These are phyloP conservation scores for Lipomyces orientalis DNA, from an alignment of 805 yeast genomes.

Conservation along the genomic window DNA sequence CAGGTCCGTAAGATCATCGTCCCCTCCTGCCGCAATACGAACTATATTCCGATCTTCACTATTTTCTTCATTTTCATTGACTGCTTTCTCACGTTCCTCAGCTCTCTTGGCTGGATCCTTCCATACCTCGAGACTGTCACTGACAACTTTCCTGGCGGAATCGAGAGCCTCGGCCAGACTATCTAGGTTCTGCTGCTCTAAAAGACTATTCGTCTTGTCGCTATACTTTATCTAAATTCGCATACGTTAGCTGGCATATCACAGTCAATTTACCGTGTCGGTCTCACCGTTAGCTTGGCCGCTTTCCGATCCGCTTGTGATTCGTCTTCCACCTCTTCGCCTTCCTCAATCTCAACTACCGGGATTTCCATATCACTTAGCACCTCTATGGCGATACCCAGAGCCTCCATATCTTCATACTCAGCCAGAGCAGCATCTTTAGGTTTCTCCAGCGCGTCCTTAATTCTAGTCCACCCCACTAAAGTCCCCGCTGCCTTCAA, in stretches of 20 bases:
- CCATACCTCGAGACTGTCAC: slow-evolving; percentile 22
- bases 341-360: slow-evolving; percentile 20
- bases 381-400: slow-evolving; percentile 21
- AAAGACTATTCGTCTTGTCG: slow-evolving; percentile 17
- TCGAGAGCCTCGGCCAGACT: neutral
- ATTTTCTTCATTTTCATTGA: slow-evolving; percentile 2
- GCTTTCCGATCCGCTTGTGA: slow-evolving; percentile 19
- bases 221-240: slow-evolving; percentile 8
- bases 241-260: neutral
- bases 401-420: slow-evolving; percentile 22
- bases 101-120: slow-evolving; percentile 22
- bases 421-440: slow-evolving; percentile 34
- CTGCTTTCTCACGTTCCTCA: slow-evolving; percentile 10
- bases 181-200: slow-evolving; percentile 2
- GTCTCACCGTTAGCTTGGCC: slow-evolving; percentile 7
- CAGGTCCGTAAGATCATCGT: slow-evolving; percentile 37
- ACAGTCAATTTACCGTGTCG: neutral
- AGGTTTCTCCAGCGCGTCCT: slow-evolving; percentile 26
- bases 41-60: slow-evolving; percentile 1
- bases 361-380: slow-evolving; percentile 26
- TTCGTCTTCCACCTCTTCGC: slow-evolving; percentile 31
- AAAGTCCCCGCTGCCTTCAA: slow-evolving; percentile 23
- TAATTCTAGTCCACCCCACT: slow-evolving; percentile 29
- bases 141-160: neutral
- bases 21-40: slow-evolving; percentile 16